These are phyloP conservation scores for Cryptococcus floricola DNA, from an alignment of 1,284 basidiomycete species.

Conservation along the genomic window DNA sequence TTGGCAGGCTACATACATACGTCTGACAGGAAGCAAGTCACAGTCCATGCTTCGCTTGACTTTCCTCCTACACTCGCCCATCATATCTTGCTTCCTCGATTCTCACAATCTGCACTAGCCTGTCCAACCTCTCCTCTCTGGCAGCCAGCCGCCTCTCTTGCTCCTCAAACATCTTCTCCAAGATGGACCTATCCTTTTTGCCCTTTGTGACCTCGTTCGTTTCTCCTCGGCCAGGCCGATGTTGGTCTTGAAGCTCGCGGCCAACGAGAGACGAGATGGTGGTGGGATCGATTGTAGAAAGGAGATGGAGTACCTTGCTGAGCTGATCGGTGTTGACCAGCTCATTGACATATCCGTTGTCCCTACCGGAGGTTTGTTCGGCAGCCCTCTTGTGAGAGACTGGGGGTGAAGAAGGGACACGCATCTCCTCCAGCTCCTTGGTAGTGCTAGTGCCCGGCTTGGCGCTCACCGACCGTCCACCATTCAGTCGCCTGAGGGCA, in stretches of 20 bases:
- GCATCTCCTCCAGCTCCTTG: background rate
- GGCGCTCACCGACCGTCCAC: background rate
- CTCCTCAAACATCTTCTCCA: slow-evolving; percentile 6
- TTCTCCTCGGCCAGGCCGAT: background rate
- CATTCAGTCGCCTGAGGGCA: slow-evolving; percentile 15
- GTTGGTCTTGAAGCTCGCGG: background rate
- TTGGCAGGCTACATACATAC: too few species aligned
- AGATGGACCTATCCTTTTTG: background rate
- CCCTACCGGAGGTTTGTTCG: background rate
- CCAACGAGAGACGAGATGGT: background rate
- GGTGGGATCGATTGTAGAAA: slow-evolving; percentile 1
- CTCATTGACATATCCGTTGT: background rate
- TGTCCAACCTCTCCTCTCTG: slow-evolving; percentile 3
- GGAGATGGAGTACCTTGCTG: background rate
- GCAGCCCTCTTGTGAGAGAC: background rate
- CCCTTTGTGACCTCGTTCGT: background rate
- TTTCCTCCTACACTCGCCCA: background rate
- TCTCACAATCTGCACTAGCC: slow-evolving; percentile 5
- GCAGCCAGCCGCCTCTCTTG: slow-evolving; percentile 8
- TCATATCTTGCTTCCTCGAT: slow-evolving; percentile 5
- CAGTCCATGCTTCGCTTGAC: background rate
- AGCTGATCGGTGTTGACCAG: background rate
- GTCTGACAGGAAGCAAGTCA: too few species aligned
- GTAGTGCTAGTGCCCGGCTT: too few species aligned
- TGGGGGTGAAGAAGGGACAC: background rate